Conservation (phyloP, 2,329 filamentous ascomycete genomes). For the Sporothrix pseudoabietina region DNA sequence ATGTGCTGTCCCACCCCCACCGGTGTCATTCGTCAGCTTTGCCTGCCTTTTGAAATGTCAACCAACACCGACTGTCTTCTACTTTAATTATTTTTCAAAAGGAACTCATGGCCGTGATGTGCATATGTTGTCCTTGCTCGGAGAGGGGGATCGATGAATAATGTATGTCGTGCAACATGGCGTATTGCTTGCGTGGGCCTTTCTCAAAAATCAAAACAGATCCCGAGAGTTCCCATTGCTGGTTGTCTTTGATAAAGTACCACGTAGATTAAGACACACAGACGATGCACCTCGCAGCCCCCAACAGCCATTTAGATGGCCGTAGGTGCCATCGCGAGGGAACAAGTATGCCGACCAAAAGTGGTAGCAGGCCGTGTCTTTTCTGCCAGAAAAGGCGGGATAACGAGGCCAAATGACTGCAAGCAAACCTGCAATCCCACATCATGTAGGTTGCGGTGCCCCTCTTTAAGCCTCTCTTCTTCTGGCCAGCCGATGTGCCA, state of each 20-base stretch:
- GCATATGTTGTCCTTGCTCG: constrained; percentile 1
- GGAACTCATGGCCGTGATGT: not conserved
- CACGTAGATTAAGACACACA: not conserved
- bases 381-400: not conserved
- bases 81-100: not conserved
- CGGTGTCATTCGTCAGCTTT: not conserved
- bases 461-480: constrained; percentile 18
- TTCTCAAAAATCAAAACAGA: too few species aligned
- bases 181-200: not conserved
- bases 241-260: too few species aligned
- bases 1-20: not conserved
- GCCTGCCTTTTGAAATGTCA: not conserved
- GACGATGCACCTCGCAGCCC: not conserved
- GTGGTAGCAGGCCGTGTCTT: not conserved
- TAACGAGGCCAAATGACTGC: too few species aligned
- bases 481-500: not conserved
- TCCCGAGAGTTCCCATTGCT: too few species aligned
- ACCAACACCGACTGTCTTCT: not conserved
- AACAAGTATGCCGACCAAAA: not conserved
- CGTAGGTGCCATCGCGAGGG: not conserved
- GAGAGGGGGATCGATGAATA: not conserved
- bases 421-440: not conserved
- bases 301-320: not conserved
- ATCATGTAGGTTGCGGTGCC: not conserved
- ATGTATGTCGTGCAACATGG: not conserved